Percentiles rank a stretch among this genome's conserved stretches.
These are phyloP conservation scores for Hibiscus syriacus DNA, from an alignment of 345 rosid genomes.

Conservation along the genomic window DNA sequence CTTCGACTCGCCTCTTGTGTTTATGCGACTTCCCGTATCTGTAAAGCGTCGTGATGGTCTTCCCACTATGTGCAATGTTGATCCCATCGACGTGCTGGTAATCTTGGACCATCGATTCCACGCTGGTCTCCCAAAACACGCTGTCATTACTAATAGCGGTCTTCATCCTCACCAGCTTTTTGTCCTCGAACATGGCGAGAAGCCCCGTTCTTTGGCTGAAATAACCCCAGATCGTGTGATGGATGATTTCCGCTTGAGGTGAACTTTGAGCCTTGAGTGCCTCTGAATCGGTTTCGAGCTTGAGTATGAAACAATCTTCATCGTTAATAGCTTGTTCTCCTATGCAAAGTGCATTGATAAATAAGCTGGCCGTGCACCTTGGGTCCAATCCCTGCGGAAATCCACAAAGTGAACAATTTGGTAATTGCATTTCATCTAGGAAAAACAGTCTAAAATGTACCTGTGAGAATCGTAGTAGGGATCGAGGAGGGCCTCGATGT, in stretches of 20 bases:
- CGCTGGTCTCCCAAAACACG: constrained; percentile 80
- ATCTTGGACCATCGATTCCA: constrained; percentile 60
- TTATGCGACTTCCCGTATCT: constrained; percentile 57
- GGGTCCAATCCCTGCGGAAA: constrained; percentile 77
- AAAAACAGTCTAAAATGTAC: constrained; percentile 11
- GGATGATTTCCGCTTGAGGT: constrained; percentile 56
- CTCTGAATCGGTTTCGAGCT: constrained; percentile 45
- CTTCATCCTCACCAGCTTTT: constrained; percentile 64
- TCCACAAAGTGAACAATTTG: neutral
- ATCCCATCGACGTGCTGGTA: constrained; percentile 53
- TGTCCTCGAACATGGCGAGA: constrained; percentile 59
- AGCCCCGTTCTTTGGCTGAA: constrained; percentile 90
- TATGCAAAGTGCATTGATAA: constrained; percentile 61
- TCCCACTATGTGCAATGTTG: constrained; percentile 72
- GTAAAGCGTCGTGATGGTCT: constrained; percentile 45
- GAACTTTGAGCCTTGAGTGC: constrained; percentile 60
- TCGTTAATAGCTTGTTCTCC: constrained; percentile 48
- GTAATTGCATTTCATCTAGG: neutral
- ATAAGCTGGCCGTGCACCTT: constrained; percentile 63
- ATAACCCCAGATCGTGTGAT: constrained; percentile 87
- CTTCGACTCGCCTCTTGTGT: constrained; percentile 72
- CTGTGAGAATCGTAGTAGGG: constrained; percentile 87
- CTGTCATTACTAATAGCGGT: constrained; percentile 30
- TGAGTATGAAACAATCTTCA: constrained; percentile 73
- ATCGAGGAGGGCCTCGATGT: constrained; percentile 74